A percentile compares a stretch with the other conserved stretches of the same genome.
These are phyloP conservation scores for Rosa multiflora DNA, from an alignment of 306 rosid species.

Conservation along the genomic window DNA sequence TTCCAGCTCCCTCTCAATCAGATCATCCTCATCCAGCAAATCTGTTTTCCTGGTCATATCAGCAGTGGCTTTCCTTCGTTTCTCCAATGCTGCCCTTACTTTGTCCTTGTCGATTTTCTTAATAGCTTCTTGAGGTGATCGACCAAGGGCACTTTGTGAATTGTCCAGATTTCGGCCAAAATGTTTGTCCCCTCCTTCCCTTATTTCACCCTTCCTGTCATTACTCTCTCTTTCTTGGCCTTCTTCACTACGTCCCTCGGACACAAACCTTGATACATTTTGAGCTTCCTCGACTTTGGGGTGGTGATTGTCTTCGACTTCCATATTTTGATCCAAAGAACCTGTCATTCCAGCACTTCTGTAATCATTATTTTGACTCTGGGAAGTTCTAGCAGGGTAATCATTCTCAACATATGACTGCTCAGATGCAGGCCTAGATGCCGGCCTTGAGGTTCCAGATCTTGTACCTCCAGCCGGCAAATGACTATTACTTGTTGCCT, in stretches of 20 bases:
- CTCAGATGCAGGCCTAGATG: slow-evolving; percentile 52
- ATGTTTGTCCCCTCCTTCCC: slow-evolving; percentile 59
- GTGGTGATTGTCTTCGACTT: slow-evolving; percentile 53
- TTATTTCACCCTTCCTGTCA: slow-evolving; percentile 47
- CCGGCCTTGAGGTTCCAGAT: slow-evolving; percentile 54
- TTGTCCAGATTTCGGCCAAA: slow-evolving; percentile 51
- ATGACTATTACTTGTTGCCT: slow-evolving; percentile 45
- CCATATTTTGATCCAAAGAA: slow-evolving; percentile 47
- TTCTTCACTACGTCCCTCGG: slow-evolving; percentile 46
- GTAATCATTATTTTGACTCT: slow-evolving; percentile 55
- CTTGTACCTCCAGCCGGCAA: slow-evolving; percentile 60
- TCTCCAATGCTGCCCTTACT: slow-evolving; percentile 91
- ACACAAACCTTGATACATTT: slow-evolving; percentile 39
- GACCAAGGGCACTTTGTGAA: slow-evolving; percentile 45
- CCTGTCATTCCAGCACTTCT: slow-evolving; percentile 55
- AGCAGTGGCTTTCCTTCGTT: slow-evolving; percentile 76
- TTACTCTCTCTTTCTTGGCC: slow-evolving; percentile 57
- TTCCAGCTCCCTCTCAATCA: slow-evolving; percentile 93
- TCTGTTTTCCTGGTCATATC: slow-evolving; percentile 68
- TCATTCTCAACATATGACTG: slow-evolving; percentile 45
- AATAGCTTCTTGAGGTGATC: slow-evolving; percentile 78
- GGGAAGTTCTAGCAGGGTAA: slow-evolving; percentile 44
- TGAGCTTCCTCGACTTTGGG: slow-evolving; percentile 42
- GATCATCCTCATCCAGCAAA: slow-evolving; percentile 89
- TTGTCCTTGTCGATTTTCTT: slow-evolving; percentile 83